These are phyloP conservation scores for Sarocladium brachiariae DNA, from an alignment of 2,329 filamentous ascomycete species.

Conservation along the genomic window DNA sequence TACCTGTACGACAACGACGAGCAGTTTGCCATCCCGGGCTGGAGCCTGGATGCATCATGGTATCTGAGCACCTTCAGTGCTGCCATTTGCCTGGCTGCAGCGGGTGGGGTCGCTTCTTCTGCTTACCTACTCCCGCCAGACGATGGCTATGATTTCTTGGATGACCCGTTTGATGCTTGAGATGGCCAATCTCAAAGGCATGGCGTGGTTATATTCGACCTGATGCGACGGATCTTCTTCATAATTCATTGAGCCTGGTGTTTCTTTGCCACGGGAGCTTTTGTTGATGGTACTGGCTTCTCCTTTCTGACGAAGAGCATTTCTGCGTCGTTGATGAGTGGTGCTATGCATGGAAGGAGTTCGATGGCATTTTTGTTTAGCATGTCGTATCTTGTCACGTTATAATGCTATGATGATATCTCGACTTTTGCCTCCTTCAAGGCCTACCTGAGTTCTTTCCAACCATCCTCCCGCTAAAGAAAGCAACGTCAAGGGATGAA, in stretches of 20 bases:
- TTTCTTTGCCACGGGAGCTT: not conserved
- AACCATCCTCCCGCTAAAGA: too few relatives aligned
- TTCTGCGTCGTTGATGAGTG: too few relatives aligned
- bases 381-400: too few relatives aligned
- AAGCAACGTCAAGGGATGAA: too few relatives aligned
- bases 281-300: not conserved
- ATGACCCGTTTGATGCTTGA: constrained; percentile 47
- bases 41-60: constrained; percentile 75
- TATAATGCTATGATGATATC: too few relatives aligned
- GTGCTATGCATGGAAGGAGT: not conserved
- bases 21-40: constrained; percentile 73
- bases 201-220: too few relatives aligned
- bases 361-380: not conserved
- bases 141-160: constrained; percentile 72
- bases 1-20: constrained; percentile 79
- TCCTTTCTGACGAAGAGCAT: too few relatives aligned
- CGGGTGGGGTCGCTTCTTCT: constrained; percentile 55
- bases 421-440: too few relatives aligned
- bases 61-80: constrained; percentile 58
- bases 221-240: too few relatives aligned
- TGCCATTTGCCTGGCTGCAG: constrained; percentile 43
- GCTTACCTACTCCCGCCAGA: constrained; percentile 69
- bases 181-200: too few relatives aligned
- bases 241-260: not conserved
- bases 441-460: too few relatives aligned